Evolutionary conservation across 495 filamentous ascomycete genomes (phyloP), one percentile per base, ranked within the genome.

Genomic region (Evansstolkia leycettana): DNA sequence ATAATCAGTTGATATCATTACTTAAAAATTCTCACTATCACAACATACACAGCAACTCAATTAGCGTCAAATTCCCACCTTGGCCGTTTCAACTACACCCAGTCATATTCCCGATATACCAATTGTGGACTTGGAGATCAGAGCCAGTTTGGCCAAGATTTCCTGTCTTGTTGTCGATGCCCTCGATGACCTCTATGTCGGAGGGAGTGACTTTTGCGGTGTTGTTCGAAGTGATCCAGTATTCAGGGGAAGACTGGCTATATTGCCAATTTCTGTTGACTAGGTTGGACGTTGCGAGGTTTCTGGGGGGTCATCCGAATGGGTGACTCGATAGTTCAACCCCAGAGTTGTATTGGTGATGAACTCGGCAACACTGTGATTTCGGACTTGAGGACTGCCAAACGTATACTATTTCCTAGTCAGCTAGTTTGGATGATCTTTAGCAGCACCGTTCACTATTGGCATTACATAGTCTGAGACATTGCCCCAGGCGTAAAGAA

Each of bases 371-470:
- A 83, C 57, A 11, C 58, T 64, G 6, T 42, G 14, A 42, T 76
- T 76, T 33, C 80, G 82, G 6, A 82, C 68, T 17, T 76, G 76
- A 3, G 82, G 82, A 18, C 70, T 60, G 39, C 78, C 82, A 50
- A 70, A 84, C 3, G 73, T 77, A 52, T 80, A 82, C 52, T 79
- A 36, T 7, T 12, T 23, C 20, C 9, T 9, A 23, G 9, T 23
- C 20, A 23, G 20, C 20, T 73, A 80, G 20, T 36, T 47, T 0
- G 76, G 63, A 46, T 80, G 51, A 1, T 36, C 33, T 0, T 30
- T 17, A n/a, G 38, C 17, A 2, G 60, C 62, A 5, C 65, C 52
- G 2, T 43, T 34, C 8, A 62, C 42, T 28, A 50, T 29, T 0
- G 67, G 49, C 0, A 51, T 51, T 15, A 76, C 24, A 11, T 66